A percentile compares a stretch with the other conserved stretches of the same genome.
These are phyloP conservation scores for Aspergillus sp. DNA, from an alignment of 2,329 filamentous ascomycete species.

Conservation along the genomic window DNA sequence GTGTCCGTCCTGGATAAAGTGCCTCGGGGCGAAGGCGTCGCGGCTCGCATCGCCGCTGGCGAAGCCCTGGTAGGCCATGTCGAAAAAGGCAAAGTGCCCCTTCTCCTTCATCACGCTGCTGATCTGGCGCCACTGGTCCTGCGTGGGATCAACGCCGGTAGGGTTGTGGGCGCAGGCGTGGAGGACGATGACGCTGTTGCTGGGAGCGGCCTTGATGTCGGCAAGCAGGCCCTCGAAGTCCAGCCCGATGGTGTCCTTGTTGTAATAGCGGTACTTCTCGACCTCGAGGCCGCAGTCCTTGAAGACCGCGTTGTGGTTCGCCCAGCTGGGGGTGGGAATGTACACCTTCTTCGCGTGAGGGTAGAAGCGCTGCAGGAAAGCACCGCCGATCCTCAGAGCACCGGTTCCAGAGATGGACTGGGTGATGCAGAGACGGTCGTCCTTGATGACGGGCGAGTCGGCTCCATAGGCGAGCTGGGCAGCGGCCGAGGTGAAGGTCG, in stretches of 20 bases:
- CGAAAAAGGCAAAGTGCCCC: slow-evolving; percentile 91
- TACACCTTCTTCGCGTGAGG: slow-evolving; percentile 90
- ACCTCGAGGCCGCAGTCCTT: slow-evolving; percentile 83
- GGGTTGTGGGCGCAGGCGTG: slow-evolving; percentile 98
- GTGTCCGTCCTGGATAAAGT: slow-evolving; percentile 91
- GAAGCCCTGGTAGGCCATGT: slow-evolving; percentile 99
- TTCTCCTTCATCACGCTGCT: slow-evolving; percentile 75
- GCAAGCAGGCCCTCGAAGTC: slow-evolving; percentile 91
- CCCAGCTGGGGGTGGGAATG: slow-evolving; percentile 93
- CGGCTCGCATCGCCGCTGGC: slow-evolving; percentile 83
- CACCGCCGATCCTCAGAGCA: slow-evolving; percentile 85
- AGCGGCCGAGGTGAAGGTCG: slow-evolving; percentile 86
- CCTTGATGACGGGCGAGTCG: slow-evolving; percentile 64
- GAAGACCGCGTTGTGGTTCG: slow-evolving; percentile 97
- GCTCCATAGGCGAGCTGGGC: slow-evolving; percentile 82
- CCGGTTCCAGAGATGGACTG: slow-evolving; percentile 98
- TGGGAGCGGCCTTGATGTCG: slow-evolving; percentile 81
- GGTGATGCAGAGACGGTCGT: slow-evolving; percentile 75
- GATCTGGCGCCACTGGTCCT: slow-evolving; percentile 88
- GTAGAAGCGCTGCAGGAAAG: slow-evolving; percentile 87
- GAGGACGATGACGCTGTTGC: slow-evolving; percentile 80
- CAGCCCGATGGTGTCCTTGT: slow-evolving; percentile 95
- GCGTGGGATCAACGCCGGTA: slow-evolving; percentile 86
- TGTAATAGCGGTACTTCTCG: slow-evolving; percentile 96
- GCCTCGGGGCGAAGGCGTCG: slow-evolving; percentile 85